Conservation (phyloP, 768 basidiomycete species). For the Candolleomyces eurysporus region DNA sequence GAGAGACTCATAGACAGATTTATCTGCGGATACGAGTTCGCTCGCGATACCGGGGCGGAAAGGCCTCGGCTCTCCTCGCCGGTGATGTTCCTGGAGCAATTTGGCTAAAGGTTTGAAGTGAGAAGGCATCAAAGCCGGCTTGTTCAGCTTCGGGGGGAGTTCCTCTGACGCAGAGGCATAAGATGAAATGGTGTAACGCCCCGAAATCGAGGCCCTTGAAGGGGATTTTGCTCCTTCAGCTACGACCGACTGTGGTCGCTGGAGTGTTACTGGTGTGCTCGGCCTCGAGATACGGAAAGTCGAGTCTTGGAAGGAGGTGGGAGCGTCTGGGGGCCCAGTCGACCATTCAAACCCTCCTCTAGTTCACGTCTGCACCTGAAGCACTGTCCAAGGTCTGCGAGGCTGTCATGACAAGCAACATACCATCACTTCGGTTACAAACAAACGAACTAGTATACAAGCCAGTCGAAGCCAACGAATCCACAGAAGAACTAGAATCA, state of each 20-base stretch:
- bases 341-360: neutral
- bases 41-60: slow-evolving; percentile 35
- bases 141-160: neutral
- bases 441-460: slow-evolving; percentile 54
- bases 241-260: too few relatives aligned
- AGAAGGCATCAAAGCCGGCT: neutral
- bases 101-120: slow-evolving; percentile 32
- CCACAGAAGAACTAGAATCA: slow-evolving; percentile 36
- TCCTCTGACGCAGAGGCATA: neutral
- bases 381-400: slow-evolving; percentile 9
- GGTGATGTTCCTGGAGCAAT: slow-evolving; percentile 25
- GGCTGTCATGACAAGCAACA: slow-evolving; percentile 12
- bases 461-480: slow-evolving; percentile 41
- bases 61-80: slow-evolving; percentile 22
- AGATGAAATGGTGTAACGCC: neutral
- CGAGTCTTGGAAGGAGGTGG: neutral
- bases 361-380: slow-evolving; percentile 14
- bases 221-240: too few relatives aligned
- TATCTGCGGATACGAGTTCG: slow-evolving; percentile 22
- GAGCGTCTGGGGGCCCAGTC: too few relatives aligned
- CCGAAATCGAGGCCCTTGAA: too few relatives aligned
- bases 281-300: neutral
- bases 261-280: neutral
- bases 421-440: slow-evolving; percentile 28
- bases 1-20: slow-evolving; percentile 22